phyloP scores from a whole-genome alignment of 768 basidiomycete genomes.

The Pleurotus sapidus region DNA sequence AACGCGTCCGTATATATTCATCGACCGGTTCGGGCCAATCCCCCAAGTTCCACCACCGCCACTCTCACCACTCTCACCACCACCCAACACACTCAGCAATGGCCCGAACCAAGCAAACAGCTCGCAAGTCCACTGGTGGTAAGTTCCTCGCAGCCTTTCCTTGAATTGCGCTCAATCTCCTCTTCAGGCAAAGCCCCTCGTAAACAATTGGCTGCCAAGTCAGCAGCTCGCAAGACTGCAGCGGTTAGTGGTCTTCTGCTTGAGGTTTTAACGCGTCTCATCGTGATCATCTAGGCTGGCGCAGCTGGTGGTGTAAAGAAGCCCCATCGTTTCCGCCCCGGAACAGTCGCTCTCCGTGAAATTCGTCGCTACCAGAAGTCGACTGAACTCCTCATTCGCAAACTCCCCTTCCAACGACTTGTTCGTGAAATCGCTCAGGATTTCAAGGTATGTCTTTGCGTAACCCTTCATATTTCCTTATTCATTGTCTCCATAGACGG shows the following conservation, averaged over 20 bases:
- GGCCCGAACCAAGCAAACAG: conserved; percentile 59
- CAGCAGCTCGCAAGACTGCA: conserved; percentile 60
- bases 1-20: conserved; percentile 24
- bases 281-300: conserved; percentile 22
- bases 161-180: not conserved
- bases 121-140: conserved; percentile 61
- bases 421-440: conserved; percentile 91
- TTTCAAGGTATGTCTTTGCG: conserved; percentile 64
- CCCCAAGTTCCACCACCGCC: conserved; percentile 5
- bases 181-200: conserved; percentile 56
- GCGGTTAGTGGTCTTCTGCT: conserved; percentile 24
- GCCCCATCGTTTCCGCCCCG: conserved; percentile 81
- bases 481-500: conserved; percentile 42
- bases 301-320: conserved; percentile 90
- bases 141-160: conserved; percentile 13
- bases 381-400: conserved; percentile 82
- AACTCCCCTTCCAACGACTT: conserved; percentile 88
- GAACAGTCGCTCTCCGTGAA: conserved; percentile 89
- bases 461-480: conserved; percentile 10
- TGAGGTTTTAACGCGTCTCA: not conserved
- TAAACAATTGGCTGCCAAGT: conserved; percentile 71
- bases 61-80: conserved; percentile 12
- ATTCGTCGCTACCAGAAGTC: conserved; percentile 88
- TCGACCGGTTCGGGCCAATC: not conserved
- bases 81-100: conserved; percentile 24